Base-by-base conservation (phyloP, 306 rosid genomes). In the Senna tora region DNA sequence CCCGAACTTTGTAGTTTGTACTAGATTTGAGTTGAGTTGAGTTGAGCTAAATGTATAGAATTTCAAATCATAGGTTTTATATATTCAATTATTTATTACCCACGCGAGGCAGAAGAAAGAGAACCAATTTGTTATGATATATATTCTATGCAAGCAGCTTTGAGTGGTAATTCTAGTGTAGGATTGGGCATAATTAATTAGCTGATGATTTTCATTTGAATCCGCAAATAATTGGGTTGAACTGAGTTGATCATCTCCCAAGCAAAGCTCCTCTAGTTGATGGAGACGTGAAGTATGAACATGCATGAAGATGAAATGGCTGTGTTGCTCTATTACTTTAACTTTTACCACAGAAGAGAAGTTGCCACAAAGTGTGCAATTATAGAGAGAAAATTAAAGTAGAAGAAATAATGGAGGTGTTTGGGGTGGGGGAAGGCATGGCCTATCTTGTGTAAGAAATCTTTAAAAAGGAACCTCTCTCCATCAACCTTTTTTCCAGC, bases 401-500 rank as follows among this genome's bases (percentile, higher is more conserved):
- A 25, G 13, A 61, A 38, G 33, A 25, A 65, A 83, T 71, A 75
- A 79, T 79, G 14, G 60, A 78, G 59, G 39, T 58, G 30, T 38
- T 28, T 56, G 51, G 81, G 64, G 68, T 56, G 51, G 81, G 64
- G 68, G 51, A 2, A 66, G 63, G 61, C 77, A 68, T 19, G 30
- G 42, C 38, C 52, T 66, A 12, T 38, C 61, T 75, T 58, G 38
- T 79, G 59, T 67, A 66, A 28, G 39, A 58, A 69, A 65, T 15
- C 8, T 47, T 53, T 21, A 46, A 52, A 45, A 76, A 67, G 51
- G 39, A n/a, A 41, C 54, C 69, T 66, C 76, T 69, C 63, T 61
- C 53, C 11, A 62, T 61, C 69, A 17, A 57, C 63, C 74, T 55
- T 82, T 58, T 83, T 69, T 54, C 74, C 81, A 83, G 71, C 57